Evolutionary conservation across 129 eudicot species (phyloP).

Genomic region (Scalesia atractyloides): DNA sequence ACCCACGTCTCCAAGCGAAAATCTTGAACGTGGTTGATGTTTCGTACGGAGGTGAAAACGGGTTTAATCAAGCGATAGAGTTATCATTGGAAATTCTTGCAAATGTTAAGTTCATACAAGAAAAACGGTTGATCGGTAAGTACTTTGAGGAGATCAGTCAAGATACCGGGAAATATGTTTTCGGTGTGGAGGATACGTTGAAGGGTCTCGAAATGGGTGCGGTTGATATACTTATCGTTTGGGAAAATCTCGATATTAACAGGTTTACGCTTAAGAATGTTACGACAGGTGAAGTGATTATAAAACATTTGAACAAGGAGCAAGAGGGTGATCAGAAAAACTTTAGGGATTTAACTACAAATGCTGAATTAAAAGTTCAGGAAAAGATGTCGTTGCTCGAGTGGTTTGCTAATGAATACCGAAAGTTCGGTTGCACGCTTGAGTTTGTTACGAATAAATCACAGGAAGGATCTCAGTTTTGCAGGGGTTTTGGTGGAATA

Average conservation of each 20-base stretch:
- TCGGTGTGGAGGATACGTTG: conserved; percentile 41
- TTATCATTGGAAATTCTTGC: conserved; percentile 41
- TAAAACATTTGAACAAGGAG: conserved; percentile 38
- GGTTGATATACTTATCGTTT: conserved; percentile 41
- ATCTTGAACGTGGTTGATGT: conserved; percentile 43
- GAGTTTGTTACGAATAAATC: conserved; percentile 46
- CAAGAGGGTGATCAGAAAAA: conserved; percentile 37
- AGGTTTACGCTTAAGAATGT: conserved; percentile 33
- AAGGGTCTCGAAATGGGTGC: conserved; percentile 48
- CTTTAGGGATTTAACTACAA: conserved; percentile 35
- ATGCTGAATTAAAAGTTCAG: conserved; percentile 40
- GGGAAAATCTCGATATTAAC: conserved; percentile 46
- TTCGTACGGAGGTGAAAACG: conserved; percentile 47
- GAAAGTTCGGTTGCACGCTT: conserved; percentile 40
- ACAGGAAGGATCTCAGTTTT: conserved; percentile 46
- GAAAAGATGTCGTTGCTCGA: conserved; percentile 41
- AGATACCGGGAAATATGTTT: conserved; percentile 45
- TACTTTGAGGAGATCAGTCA: conserved; percentile 47
- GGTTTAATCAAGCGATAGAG: conserved; percentile 46
- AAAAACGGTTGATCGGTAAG: conserved; percentile 44
- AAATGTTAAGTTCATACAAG: conserved; percentile 43
- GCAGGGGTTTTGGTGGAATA: conserved; percentile 49
- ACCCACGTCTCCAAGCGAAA: conserved; percentile 42
- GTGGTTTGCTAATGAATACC: conserved; percentile 47
- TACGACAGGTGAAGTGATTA: conserved; percentile 36